These are phyloP conservation scores for Phaeosphaeriaceae sp. DNA, from an alignment of 2,329 filamentous ascomycete genomes.

Conservation along the genomic window DNA sequence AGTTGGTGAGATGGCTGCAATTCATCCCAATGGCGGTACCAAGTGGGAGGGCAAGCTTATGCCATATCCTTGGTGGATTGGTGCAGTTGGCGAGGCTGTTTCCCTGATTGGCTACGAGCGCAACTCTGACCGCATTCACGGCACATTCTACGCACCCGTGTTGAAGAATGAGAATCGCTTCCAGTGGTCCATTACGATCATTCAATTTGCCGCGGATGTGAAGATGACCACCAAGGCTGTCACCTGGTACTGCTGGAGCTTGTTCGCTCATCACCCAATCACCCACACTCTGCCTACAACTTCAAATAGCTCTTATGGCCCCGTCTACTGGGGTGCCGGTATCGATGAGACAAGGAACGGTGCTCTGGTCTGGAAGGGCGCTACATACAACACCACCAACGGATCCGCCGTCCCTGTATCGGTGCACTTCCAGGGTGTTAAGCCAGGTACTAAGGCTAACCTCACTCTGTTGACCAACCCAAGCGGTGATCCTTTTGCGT, in stretches of 20 bases:
- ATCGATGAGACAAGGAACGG: conserved; percentile 35
- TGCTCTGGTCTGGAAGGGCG: conserved; percentile 54
- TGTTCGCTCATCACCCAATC: conserved; percentile 53
- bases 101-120: conserved; percentile 70
- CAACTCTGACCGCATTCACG: conserved; percentile 66
- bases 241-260: conserved; percentile 46
- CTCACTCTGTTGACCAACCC: conserved; percentile 55
- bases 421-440: conserved; percentile 39
- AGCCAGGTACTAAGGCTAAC: conserved; percentile 31
- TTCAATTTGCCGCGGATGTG: conserved; percentile 51
- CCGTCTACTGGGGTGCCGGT: conserved; percentile 57
- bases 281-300: conserved; percentile 53
- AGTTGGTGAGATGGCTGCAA: conserved; percentile 46
- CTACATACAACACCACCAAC: conserved; percentile 58
- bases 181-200: conserved; percentile 48
- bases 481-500: conserved; percentile 46
- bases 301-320: conserved; percentile 48
- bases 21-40: conserved; percentile 38
- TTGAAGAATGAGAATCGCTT: conserved; percentile 45
- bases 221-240: conserved; percentile 36
- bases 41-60: conserved; percentile 33
- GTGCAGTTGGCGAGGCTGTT: conserved; percentile 69
- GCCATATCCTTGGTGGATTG: conserved; percentile 55
- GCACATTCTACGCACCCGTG: conserved; percentile 49
- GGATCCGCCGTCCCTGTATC: conserved; percentile 25